Evolutionary conservation across 164 flowering plant genomes (phyloP).

Genomic region (Vitis rupestris): DNA sequence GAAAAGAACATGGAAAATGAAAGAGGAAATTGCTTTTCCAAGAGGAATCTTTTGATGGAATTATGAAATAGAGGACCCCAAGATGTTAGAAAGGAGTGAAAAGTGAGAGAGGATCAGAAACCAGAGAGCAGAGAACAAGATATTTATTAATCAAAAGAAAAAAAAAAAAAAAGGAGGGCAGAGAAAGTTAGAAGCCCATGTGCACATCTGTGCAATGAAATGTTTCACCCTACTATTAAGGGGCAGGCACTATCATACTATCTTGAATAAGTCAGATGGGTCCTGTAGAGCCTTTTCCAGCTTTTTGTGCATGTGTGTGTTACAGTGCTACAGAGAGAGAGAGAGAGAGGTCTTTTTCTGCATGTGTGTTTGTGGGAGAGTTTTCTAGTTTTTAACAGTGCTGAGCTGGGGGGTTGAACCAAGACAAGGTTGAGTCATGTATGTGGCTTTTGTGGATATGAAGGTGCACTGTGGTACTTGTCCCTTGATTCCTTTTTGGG

Average conservation of each 20-base stretch:
- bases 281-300: neutral
- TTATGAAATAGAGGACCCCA: neutral
- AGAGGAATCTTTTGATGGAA: neutral
- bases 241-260: neutral
- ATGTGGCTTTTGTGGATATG: slow-evolving; percentile 14
- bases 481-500: neutral
- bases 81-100: neutral
- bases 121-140: neutral
- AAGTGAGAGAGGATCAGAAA: neutral
- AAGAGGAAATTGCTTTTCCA: neutral
- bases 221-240: neutral
- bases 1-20: too few species aligned
- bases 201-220: neutral
- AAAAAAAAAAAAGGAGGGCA: neutral
- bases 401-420: too few species aligned
- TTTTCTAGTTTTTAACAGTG: too few species aligned
- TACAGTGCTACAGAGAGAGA: neutral
- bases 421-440: neutral
- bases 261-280: neutral
- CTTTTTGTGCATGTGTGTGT: neutral
- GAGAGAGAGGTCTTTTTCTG: neutral
- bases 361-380: too few species aligned
- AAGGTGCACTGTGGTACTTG: slow-evolving; percentile 12
- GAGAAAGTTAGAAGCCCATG: neutral
- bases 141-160: too few species aligned